Evolutionary conservation across 352 stramenopile species (phyloP), one percentile per base, ranked within the genome.

Genomic region (Pythium dissotocum): DNA sequence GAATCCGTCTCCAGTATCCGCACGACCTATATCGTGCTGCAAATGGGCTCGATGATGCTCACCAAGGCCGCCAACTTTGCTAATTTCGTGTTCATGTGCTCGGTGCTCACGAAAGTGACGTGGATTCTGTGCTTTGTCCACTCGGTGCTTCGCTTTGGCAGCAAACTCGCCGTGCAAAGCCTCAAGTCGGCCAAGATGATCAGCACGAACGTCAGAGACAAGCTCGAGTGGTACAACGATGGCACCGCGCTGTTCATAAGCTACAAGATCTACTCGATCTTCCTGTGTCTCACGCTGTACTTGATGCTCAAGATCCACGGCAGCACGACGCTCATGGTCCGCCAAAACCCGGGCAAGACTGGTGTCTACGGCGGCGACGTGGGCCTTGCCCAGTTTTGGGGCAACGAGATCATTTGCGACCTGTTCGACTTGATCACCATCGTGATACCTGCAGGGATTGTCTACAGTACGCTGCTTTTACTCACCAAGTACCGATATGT

Each of bases 111-210:
- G 12, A 61, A 63, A 52, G 48, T 75, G 35, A 75, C 68, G 35
- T 75, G 68, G 68, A 49, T 71, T n/a, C 58, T 75, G 24, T 75
- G 68, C 54, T 36, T 71, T 24, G 36, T 71, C 12, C 68, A 75
- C 59, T 54, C 68, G 14, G 0, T 75, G n/a, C 44, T 72, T 32
- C 64, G 64, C 21, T 66, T 44, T 8, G n/a, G 30, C 9, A 33
- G n/a, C 26, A 71, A 69, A 13, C 40, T 64, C 16, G 26, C 52
- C 1, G 10, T 71, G 18, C 52, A 35, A 12, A 58, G 44, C 4
- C 6, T 58, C 12, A 80, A 96, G 97, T 67, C 90, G 85, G 49
- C 97, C 79, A 72, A 79, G 80, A 1, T 75, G 14, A 36, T 79
- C 54, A 68, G 67, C 0, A 26, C 63, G 10, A 21, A n/a, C 6